Base-by-base conservation (phyloP, 306 rosid species). In the Sechiopsis laciniata region DNA sequence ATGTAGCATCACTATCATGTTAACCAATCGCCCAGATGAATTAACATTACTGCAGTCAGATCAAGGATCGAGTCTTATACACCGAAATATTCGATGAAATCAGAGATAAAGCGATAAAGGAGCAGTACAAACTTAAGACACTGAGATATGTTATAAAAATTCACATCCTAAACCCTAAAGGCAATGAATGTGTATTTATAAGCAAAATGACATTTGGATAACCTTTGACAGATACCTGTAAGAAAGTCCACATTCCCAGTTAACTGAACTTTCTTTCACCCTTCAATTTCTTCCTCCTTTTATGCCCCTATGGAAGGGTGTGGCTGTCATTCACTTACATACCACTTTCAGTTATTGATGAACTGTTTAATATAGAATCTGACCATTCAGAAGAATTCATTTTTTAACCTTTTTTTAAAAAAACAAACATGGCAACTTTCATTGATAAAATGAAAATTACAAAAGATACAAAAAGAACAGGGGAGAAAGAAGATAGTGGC, bases 121-220 rank as follows among this genome's bases (percentile, higher is more conserved):
- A 37, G 42, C 5, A 37, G 4, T 6, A 37, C 42, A 37, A 37
- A 3, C 42, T 37, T 37, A 37, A 37, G 42, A 45, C 22, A 40
- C 52, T 37, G 54, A 15, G 14, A 17, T 12, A 42, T 19, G 17
- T 40, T 5, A 45, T 19, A 35, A 53, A 66, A 19, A 45, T 6
- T 45, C 55, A 45, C 26, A 66, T 66, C 37, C 37, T 45, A n/a
- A n/a, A n/a, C 54, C 45, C 19, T 45, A 45, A 20, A 66, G 72
- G 72, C n/a, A 66, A 40, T 42, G 50, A 42, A 40, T 42, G 50
- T 65, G 19, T 29, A 65, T 40, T 65, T 65, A 40, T 17, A 65
- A 65, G 29, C 8, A 42, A 40, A 40, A 40, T 40, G 46, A 65
- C 53, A 65, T 40, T 17, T 10, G 54, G n/a, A 17, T 35, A 64